phyloP scores from a whole-genome alignment of 805 yeast species.

The Isabelozyma gotoi region DNA sequence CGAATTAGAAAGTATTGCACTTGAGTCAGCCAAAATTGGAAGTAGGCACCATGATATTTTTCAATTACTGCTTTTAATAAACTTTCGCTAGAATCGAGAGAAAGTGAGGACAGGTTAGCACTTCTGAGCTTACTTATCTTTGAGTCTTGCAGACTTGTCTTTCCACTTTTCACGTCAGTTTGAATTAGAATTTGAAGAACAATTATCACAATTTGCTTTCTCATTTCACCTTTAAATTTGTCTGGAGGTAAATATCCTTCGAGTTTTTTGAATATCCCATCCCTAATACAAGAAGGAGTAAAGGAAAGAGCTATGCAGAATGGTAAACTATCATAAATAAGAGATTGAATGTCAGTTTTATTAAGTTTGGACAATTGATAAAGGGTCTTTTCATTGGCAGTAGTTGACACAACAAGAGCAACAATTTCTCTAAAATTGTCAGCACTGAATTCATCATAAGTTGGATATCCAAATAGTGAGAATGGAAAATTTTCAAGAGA shows the following conservation, averaged over 20 bases:
- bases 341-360: slow-evolving; percentile 9
- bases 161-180: slow-evolving; percentile 45
- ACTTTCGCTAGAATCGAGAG: slow-evolving; percentile 25
- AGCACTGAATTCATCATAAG: slow-evolving; percentile 25
- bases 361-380: slow-evolving; percentile 13
- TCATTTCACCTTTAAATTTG: slow-evolving; percentile 18
- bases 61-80: slow-evolving; percentile 21
- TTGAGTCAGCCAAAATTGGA: slow-evolving; percentile 33
- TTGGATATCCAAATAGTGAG: slow-evolving; percentile 35
- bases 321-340: slow-evolving; percentile 34
- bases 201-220: slow-evolving; percentile 27
- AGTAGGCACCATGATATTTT: slow-evolving; percentile 13
- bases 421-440: slow-evolving; percentile 35
- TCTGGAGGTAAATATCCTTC: slow-evolving; percentile 10
- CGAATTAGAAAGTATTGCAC: slow-evolving; percentile 37
- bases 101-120: slow-evolving; percentile 14
- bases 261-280: slow-evolving; percentile 23
- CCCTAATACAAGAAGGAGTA: slow-evolving; percentile 36
- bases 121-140: no score
- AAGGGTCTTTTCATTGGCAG: slow-evolving; percentile 4
- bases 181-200: slow-evolving; percentile 35
- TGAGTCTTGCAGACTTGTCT: slow-evolving; percentile 16
- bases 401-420: slow-evolving; percentile 31
- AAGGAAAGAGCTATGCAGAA: slow-evolving; percentile 45
- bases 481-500: slow-evolving; percentile 37